Evolutionary conservation across 345 rosid genomes (phyloP).

Genomic region (Raphanus sativus): DNA sequence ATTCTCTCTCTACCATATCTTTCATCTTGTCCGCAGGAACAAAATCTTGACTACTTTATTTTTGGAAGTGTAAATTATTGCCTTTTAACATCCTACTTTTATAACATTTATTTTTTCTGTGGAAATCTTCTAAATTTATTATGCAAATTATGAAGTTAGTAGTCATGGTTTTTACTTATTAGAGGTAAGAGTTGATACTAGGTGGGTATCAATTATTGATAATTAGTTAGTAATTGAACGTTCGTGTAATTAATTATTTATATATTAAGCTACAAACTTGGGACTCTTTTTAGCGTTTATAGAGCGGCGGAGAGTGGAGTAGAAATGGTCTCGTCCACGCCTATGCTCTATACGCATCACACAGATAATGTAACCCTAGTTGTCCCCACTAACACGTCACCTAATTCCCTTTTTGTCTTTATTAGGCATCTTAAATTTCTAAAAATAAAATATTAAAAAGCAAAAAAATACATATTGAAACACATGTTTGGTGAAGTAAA

Average conservation of each 20-base stretch:
- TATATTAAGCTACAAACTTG: slow-evolving; percentile 3
- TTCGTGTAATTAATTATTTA: slow-evolving; percentile 13
- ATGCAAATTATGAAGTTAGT: neutral
- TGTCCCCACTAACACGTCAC: slow-evolving; percentile 37
- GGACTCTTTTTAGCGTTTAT: slow-evolving; percentile 4
- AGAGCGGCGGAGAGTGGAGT: slow-evolving; percentile 35
- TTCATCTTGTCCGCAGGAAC: slow-evolving; percentile 23
- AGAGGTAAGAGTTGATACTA: slow-evolving; percentile 21
- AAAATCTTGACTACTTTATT: slow-evolving; percentile 28
- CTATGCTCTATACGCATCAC: slow-evolving; percentile 12
- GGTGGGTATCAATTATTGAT: slow-evolving; percentile 5
- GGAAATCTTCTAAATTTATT: neutral
- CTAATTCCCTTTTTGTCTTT: slow-evolving; percentile 24
- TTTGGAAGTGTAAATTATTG: neutral
- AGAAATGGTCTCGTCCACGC: slow-evolving; percentile 40
- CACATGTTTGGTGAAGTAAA: slow-evolving; percentile 19
- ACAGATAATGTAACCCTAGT: slow-evolving; percentile 37
- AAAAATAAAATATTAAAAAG: neutral
- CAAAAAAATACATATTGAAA: neutral
- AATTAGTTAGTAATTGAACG: slow-evolving; percentile 4
- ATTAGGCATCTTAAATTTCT: slow-evolving; percentile 24
- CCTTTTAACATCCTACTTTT: slow-evolving; percentile 5
- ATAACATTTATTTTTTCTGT: neutral
- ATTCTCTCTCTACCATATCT: slow-evolving; percentile 12
- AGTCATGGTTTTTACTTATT: neutral